These are phyloP conservation scores for Mycena sp. DNA, from an alignment of 1,284 basidiomycete species.

Conservation along the genomic window DNA sequence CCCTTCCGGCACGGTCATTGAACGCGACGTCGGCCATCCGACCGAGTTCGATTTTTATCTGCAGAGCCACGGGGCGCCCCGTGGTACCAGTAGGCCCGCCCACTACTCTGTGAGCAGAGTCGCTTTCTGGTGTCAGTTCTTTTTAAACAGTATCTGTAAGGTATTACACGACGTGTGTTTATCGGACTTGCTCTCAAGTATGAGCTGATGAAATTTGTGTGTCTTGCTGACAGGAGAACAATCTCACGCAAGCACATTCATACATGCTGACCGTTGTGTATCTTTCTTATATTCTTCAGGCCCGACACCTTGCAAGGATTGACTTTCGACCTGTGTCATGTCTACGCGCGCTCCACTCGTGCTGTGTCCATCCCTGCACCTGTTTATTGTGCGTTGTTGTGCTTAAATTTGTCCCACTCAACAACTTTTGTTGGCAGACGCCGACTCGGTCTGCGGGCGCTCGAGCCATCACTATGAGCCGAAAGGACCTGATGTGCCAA, in stretches of 20 bases:
- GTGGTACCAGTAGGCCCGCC: constrained; percentile 57
- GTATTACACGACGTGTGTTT: constrained; percentile 33
- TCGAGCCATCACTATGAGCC: constrained; percentile 50
- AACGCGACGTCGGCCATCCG: constrained; percentile 71
- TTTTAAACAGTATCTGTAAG: background rate
- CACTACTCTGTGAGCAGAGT: constrained; percentile 44
- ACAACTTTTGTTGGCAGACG: constrained; percentile 33
- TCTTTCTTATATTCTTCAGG: constrained; percentile 30
- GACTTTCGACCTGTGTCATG: constrained; percentile 80
- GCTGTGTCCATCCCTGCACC: constrained; percentile 87
- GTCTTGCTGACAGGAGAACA: constrained; percentile 2
- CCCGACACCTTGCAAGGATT: constrained; percentile 73
- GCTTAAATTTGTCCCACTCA: too few species aligned
- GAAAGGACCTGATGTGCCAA: too few species aligned
- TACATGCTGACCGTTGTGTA: background rate
- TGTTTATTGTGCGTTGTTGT: constrained; percentile 71
- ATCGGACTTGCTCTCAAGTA: background rate
- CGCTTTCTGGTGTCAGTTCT: too few species aligned
- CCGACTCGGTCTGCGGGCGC: constrained; percentile 51
- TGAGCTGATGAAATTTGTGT: constrained; percentile 12
- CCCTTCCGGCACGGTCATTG: constrained; percentile 74
- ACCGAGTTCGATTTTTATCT: constrained; percentile 76
- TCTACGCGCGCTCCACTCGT: constrained; percentile 82
- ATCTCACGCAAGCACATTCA: background rate
- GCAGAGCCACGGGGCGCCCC: constrained; percentile 59